Evolutionary conservation across 768 basidiomycete species (phyloP), one percentile per base, ranked within the genome.

Genomic region (Lentinula sp.): DNA sequence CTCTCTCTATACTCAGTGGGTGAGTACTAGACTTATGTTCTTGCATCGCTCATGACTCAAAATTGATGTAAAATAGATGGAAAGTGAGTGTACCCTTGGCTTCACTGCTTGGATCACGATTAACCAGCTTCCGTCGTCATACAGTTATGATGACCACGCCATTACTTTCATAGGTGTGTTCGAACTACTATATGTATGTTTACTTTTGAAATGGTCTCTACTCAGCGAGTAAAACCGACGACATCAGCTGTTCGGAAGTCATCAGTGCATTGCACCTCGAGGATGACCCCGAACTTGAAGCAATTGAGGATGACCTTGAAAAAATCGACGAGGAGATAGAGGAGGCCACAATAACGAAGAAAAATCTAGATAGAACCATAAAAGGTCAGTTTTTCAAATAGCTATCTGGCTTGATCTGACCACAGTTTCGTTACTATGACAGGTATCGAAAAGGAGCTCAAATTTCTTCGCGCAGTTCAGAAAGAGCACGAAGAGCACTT

Each of bases 201-300:
- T 8, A 37, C 1, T 10, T 52, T 28, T 45, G 39, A 57, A 58
- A 57, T 53, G 28, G 18, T 32, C 8, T 43, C 32, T 10, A 43
- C 59, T 9, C 61, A 83, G 85, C 85, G 6, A 83, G 80, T 64
- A 86, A 87, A 68, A 83, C 82, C 60, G 85, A 87, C 59, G 85
- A 87, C 63, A 79, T 87, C 13, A 84, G 83, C 12, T 84, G 82
- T 57, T 79, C 80, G 0, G 85, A 86, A 63, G 78, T 85, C 43
- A 80, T 85, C 52, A 69, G 69, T 8, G 78, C 81, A 0, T 74
- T 87, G 49, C 65, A 71, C 23, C 76, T 86, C 4, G 77, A 81
- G 3, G 80, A 83, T 55, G 81, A 85, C n/a, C 76, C 78, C 0
- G 77, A 79, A 54, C 72, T 85, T 16, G 78, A 81, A 57, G 76